Conservation (phyloP, 192 early-diverging fungal genomes). For the Dissophora ornata region DNA sequence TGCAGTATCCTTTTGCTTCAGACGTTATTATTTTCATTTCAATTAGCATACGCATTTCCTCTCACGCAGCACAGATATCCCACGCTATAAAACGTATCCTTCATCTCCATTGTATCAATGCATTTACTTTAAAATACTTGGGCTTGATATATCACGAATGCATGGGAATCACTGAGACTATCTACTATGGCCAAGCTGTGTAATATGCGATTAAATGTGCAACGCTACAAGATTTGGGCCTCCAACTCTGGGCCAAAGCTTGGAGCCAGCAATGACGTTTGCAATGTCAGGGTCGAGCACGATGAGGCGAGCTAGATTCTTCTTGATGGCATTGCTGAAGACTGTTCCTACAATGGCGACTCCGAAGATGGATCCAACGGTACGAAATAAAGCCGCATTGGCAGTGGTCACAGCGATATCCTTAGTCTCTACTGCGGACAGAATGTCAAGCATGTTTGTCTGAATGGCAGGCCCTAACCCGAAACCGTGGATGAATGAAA, state of each 20-base stretch:
- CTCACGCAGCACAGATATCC: neutral
- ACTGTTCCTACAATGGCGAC: constrained; percentile 55
- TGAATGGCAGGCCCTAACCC: constrained; percentile 83
- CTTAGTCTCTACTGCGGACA: constrained; percentile 68
- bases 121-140: no score
- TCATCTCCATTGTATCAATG: neutral
- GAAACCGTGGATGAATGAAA: constrained; percentile 74
- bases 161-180: no score
- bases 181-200: no score
- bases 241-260: constrained; percentile 49
- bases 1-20: neutral
- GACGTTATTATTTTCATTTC: no score
- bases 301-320: constrained; percentile 29
- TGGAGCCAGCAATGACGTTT: constrained; percentile 34
- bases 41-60: neutral
- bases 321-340: constrained; percentile 54
- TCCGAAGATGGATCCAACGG: constrained; percentile 57
- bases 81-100: no score
- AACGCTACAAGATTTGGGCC: constrained; percentile 52
- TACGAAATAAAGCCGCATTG: constrained; percentile 67
- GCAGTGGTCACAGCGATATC: constrained; percentile 78
- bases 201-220: no score
- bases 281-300: neutral
- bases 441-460: constrained; percentile 70
- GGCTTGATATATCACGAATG: no score